These are phyloP conservation scores for Eucalyptus marginata DNA, from an alignment of 345 rosid genomes.

Conservation along the genomic window DNA sequence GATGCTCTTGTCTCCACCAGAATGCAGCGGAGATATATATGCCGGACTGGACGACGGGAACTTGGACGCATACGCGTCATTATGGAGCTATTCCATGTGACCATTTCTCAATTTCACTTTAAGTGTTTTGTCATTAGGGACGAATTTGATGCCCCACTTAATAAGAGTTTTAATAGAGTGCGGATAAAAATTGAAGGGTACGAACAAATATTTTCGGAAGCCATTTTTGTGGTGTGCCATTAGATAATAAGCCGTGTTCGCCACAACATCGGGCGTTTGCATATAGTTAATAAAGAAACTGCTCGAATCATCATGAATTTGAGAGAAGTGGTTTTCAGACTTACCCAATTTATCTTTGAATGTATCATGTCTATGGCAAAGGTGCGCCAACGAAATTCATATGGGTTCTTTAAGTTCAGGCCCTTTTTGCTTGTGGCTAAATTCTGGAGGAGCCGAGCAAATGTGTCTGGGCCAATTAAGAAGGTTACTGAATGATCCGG, in stretches of 20 bases:
- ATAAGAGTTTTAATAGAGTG: neutral
- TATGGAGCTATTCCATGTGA: constrained; percentile 35
- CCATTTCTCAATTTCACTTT: neutral
- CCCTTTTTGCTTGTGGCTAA: too few relatives aligned
- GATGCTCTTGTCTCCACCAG: constrained; percentile 74
- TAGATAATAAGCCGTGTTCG: neutral
- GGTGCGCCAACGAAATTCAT: neutral
- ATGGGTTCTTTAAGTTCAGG: too few relatives aligned
- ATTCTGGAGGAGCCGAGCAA: too few relatives aligned
- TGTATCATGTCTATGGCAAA: neutral
- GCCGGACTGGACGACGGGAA: constrained; percentile 9
- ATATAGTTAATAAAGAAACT: neutral
- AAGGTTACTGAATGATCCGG: too few relatives aligned
- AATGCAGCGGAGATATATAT: neutral
- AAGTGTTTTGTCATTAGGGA: too few relatives aligned
- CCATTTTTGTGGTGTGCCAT: neutral
- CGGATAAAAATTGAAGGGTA: neutral
- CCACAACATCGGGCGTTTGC: neutral
- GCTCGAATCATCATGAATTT: neutral
- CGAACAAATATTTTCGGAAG: neutral
- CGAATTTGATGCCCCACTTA: neutral
- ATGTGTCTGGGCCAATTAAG: too few relatives aligned
- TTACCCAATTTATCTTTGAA: neutral
- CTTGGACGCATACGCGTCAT: constrained; percentile 20
- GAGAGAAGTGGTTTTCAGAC: neutral